Evolutionary conservation across 192 early-diverging fungal species (phyloP).

Genomic region (Coemansia sp.): DNA sequence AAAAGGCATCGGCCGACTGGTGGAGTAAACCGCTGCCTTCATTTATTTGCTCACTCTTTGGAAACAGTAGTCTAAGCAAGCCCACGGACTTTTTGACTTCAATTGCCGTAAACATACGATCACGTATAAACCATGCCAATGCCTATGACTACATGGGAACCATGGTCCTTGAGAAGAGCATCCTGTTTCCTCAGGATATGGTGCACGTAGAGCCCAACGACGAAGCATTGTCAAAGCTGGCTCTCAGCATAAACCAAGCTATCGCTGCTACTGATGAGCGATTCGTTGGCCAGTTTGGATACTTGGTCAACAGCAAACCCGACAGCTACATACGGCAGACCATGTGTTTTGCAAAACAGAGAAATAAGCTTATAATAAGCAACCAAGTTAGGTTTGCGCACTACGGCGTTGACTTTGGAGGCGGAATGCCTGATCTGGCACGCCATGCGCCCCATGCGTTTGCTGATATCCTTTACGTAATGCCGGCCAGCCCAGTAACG

Average conservation of each 20-base stretch:
- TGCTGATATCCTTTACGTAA: not conserved
- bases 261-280: not conserved
- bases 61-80: not conserved
- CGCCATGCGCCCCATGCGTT: not conserved
- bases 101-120: not conserved
- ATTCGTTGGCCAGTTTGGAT: not conserved
- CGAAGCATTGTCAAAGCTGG: not conserved
- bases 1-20: not conserved
- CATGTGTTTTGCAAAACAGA: not conserved
- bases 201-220: not conserved
- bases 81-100: not conserved
- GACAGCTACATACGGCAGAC: not conserved
- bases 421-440: not conserved
- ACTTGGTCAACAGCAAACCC: not conserved
- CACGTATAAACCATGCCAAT: not conserved
- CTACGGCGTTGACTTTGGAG: conserved; percentile 6
- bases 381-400: not conserved
- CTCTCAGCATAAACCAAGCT: not conserved
- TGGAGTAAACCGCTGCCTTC: not conserved
- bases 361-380: conserved; percentile 1
- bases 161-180: not conserved
- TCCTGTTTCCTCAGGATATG: not conserved
- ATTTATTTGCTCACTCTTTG: not conserved
- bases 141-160: not conserved
- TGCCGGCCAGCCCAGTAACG: not conserved